A percentile compares a stretch with the other conserved stretches of the same genome.
These are phyloP conservation scores for Saraca asoca DNA, from an alignment of 331 rosid genomes.

Conservation along the genomic window DNA sequence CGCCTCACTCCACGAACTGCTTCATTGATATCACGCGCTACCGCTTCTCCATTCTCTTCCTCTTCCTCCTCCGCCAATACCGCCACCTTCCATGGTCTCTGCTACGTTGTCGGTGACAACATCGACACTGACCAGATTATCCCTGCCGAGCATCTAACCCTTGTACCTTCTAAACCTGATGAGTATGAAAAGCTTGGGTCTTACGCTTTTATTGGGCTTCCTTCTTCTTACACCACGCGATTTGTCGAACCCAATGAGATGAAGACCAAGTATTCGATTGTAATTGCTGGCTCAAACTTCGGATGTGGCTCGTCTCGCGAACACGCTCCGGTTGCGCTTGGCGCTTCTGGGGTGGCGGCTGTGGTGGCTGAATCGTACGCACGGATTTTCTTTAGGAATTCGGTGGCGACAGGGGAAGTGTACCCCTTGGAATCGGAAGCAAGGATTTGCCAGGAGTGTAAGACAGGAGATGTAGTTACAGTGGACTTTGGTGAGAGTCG, in stretches of 20 bases:
- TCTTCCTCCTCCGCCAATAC: constrained; percentile 5
- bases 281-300: constrained; percentile 86
- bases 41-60: constrained; percentile 25
- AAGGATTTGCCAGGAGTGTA: constrained; percentile 80
- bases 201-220: constrained; percentile 83
- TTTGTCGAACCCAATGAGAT: constrained; percentile 65
- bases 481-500: constrained; percentile 70
- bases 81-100: constrained; percentile 74
- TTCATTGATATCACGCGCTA: constrained; percentile 45
- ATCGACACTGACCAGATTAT: constrained; percentile 96
- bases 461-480: constrained; percentile 78
- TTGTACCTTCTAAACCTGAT: constrained; percentile 86
- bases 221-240: constrained; percentile 60
- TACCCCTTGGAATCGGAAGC: constrained; percentile 78
- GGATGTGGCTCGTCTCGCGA: constrained; percentile 98
- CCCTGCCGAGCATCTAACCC: constrained; percentile 86
- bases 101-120: constrained; percentile 89
- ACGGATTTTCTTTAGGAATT: constrained; percentile 81
- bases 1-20: constrained; percentile 17
- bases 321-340: constrained; percentile 95
- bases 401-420: constrained; percentile 94
- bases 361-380: constrained; percentile 93
- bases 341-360: constrained; percentile 73
- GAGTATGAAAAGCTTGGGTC: constrained; percentile 94
- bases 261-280: constrained; percentile 64